These are phyloP conservation scores for Verticillium klebahnii DNA, from an alignment of 2,329 filamentous ascomycete genomes.

Conservation along the genomic window DNA sequence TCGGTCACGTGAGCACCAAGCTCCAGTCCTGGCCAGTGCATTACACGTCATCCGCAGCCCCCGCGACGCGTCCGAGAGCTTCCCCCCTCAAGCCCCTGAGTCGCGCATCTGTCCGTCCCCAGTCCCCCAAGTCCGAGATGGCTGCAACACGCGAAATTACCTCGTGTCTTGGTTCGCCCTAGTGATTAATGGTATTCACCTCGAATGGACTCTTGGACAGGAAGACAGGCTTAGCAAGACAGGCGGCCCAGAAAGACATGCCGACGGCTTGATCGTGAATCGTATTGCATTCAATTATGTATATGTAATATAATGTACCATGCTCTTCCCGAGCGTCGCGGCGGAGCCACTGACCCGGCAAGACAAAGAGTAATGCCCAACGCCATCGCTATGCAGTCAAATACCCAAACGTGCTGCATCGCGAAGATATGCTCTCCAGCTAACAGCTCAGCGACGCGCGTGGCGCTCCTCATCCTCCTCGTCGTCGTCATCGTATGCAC, in stretches of 20 bases:
- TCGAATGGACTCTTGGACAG: not conserved
- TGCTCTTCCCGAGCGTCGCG: not conserved
- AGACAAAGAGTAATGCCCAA: slow-evolving; percentile 3
- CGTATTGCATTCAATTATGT: not conserved
- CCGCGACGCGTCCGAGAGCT: not conserved
- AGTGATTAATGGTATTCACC: not conserved
- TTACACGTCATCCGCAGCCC: not conserved
- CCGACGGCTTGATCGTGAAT: not conserved
- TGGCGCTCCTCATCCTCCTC: slow-evolving; percentile 10
- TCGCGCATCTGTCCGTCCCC: not conserved
- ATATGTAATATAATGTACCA: not conserved
- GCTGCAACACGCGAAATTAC: not conserved
- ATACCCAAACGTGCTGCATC: slow-evolving; percentile 1
- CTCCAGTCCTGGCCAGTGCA: not conserved
- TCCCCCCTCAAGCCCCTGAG: not conserved
- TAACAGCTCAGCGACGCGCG: not conserved
- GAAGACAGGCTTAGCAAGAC: not conserved
- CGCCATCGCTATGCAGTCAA: slow-evolving; percentile 19
- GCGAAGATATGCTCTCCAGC: not conserved
- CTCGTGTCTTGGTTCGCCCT: not conserved
- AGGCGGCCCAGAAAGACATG: not conserved
- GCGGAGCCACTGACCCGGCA: not conserved
- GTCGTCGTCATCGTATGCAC: slow-evolving; percentile 28
- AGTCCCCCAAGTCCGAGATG: not conserved
- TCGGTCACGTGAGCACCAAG: not conserved